Conservation (phyloP, 108 stramenopile genomes). For the Nitzschia sp. region DNA sequence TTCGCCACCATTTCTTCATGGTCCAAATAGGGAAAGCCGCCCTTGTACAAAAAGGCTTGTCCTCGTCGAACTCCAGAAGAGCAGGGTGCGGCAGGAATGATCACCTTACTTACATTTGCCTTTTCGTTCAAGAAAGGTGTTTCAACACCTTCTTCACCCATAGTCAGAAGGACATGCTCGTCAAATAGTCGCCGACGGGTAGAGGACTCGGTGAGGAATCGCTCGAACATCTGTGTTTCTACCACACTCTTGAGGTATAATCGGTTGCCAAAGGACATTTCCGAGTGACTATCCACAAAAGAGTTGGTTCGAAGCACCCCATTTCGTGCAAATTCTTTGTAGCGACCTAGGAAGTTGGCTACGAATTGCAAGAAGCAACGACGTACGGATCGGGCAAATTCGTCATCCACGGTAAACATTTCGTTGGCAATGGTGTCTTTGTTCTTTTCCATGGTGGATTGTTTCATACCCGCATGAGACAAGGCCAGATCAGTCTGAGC, state of each 20-base stretch:
- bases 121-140: slow-evolving; percentile 2
- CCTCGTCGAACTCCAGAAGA: slow-evolving; percentile 2
- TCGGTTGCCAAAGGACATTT: slow-evolving; percentile 12
- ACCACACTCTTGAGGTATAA: slow-evolving; percentile 32
- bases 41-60: slow-evolving; percentile 4
- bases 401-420: slow-evolving; percentile 8
- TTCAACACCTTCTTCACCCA: slow-evolving; percentile 9
- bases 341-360: slow-evolving; percentile 52
- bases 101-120: not conserved
- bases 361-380: slow-evolving; percentile 77
- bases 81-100: slow-evolving; percentile 19
- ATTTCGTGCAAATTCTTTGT: slow-evolving; percentile 48
- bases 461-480: slow-evolving; percentile 1
- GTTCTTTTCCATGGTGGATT: slow-evolving; percentile 14
- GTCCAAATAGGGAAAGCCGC: slow-evolving; percentile 12
- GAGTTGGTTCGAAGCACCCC: slow-evolving; percentile 40
- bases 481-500: slow-evolving; percentile 6
- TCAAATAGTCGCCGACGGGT: slow-evolving; percentile 76
- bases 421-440: slow-evolving; percentile 19
- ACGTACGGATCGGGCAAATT: slow-evolving; percentile 33
- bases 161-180: slow-evolving; percentile 51
- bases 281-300: slow-evolving; percentile 41
- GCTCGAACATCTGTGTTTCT: slow-evolving; percentile 70
- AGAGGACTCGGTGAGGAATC: slow-evolving; percentile 57
- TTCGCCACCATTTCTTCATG: slow-evolving; percentile 16